Evolutionary conservation across 2,329 filamentous ascomycete species (phyloP), one percentile per base, ranked within the genome.

Genomic region (Orbilia ellipsospora): DNA sequence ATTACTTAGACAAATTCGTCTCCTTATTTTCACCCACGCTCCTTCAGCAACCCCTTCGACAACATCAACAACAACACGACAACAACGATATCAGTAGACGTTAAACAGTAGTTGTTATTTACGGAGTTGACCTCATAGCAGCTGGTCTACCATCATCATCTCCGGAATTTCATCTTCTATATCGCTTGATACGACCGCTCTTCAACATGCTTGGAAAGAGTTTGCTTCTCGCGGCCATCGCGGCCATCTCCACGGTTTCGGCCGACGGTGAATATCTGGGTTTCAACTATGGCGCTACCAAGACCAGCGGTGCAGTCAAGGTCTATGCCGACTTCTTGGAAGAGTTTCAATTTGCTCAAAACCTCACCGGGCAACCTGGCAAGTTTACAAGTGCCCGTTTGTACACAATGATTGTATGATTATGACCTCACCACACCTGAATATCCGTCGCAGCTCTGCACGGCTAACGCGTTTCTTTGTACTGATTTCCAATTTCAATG

Each of bases 261-360:
- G 70, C 70, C 12, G 20, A 73, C n/a, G 44, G 63, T 15, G 52
- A 72, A 52, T 81, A 84, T 81, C 85, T 88, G 77, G 91, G 91
- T 79, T 92, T 92, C 88, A 92, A 92, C 86, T 92, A 91, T 78
- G 90, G 89, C 77, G 85, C 86, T 69, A 86, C 86, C 73, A 88
- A 89, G 80, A 86, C 85, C 56, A 87, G 88, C 79, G 87, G 89
- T 77, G 82, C 85, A 40, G 82, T 85, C 80, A 91, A 91, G 84
- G 79, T 80, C 63, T 86, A 90, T 80, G 79, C 85, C 12, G 89
- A 92, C 81, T 94, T 90, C 82, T 88, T 91, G 84, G 83, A 86
- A 79, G 88, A 91, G 83, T 92, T 92, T 86, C 87, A 85, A 77
- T 84, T 86, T 2, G 90, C 91, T 28, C 86, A 88, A 78, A 84